Evolutionary conservation across 2,329 filamentous ascomycete genomes (phyloP).

Genomic region (Dryadomyces quercivorus): DNA sequence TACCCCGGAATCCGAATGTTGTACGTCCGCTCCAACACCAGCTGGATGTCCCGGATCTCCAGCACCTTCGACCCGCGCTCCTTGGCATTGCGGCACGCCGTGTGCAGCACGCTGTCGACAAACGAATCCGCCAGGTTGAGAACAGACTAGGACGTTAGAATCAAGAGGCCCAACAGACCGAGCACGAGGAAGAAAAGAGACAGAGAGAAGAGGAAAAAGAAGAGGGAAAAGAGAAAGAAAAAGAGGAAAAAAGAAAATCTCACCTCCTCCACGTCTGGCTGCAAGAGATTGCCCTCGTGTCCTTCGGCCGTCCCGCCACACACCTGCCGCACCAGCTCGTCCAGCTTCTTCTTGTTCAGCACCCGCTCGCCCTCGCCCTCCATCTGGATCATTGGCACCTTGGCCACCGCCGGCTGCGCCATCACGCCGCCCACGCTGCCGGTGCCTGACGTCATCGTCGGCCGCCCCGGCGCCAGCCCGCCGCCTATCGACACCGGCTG

Average conservation of each 20-base stretch:
- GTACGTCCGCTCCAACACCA: constrained; percentile 73
- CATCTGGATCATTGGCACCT: constrained; percentile 71
- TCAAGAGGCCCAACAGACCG: no score
- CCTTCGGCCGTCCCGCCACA: constrained; percentile 66
- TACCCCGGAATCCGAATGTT: constrained; percentile 92
- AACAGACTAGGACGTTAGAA: constrained; percentile 49
- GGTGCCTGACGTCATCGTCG: constrained; percentile 71
- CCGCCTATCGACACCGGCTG: constrained; percentile 58
- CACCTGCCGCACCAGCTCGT: constrained; percentile 88
- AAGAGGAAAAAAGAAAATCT: constrained; percentile 15
- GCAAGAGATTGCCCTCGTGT: constrained; percentile 65
- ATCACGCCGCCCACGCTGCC: constrained; percentile 71
- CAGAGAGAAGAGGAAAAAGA: no score
- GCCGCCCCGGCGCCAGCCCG: constrained; percentile 54
- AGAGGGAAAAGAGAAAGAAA: constrained; percentile 2
- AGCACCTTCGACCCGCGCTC: constrained; percentile 81
- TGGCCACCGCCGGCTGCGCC: constrained; percentile 73
- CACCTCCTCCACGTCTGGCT: constrained; percentile 94
- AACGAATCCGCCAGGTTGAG: constrained; percentile 88
- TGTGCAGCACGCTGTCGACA: constrained; percentile 78
- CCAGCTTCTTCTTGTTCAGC: constrained; percentile 94
- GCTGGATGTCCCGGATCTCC: constrained; percentile 77
- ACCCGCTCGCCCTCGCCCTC: constrained; percentile 88
- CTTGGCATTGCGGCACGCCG: constrained; percentile 84
- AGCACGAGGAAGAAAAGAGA: neutral